phyloP scores from a whole-genome alignment of 2,329 filamentous ascomycete species.

The Pseudodiploospora longispora region DNA sequence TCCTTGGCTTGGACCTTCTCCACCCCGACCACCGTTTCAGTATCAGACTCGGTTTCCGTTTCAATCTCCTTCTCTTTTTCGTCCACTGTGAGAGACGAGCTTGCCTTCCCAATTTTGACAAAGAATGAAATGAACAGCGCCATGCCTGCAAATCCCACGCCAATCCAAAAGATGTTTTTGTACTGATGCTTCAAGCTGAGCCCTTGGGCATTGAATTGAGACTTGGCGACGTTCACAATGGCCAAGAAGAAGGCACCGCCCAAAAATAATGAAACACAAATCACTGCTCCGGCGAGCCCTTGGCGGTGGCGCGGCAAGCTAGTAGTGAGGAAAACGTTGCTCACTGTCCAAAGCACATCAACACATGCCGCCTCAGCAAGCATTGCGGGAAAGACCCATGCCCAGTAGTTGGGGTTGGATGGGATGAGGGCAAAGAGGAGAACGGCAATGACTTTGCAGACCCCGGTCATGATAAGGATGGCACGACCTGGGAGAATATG shows the following conservation, averaged over 20 bases:
- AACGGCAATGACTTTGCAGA: constrained; percentile 41
- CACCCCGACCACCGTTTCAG: neutral
- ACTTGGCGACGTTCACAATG: constrained; percentile 50
- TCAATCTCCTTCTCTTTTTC: constrained; percentile 10
- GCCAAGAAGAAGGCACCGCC: constrained; percentile 57
- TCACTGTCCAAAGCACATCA: constrained; percentile 58
- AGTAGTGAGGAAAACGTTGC: constrained; percentile 61
- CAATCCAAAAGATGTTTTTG: constrained; percentile 53
- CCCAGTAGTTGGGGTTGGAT: constrained; percentile 49
- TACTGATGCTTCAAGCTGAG: constrained; percentile 43
- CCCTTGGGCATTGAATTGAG: constrained; percentile 29
- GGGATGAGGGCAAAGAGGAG: constrained; percentile 51
- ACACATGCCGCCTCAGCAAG: constrained; percentile 54
- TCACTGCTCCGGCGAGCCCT: constrained; percentile 55
- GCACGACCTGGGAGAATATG: constrained; percentile 46
- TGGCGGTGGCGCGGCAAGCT: constrained; percentile 50
- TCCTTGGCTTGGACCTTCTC: constrained; percentile 1
- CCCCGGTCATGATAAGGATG: constrained; percentile 43
- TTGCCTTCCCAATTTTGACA: constrained; percentile 17
- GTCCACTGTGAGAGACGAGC: constrained; percentile 13
- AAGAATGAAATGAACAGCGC: constrained; percentile 34
- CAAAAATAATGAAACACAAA: constrained; percentile 54
- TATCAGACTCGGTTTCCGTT: constrained; percentile 4
- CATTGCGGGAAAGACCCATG: constrained; percentile 54
- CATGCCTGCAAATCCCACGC: constrained; percentile 40